These are phyloP conservation scores for Lentithecium fluviatile DNA, from an alignment of 495 filamentous ascomycete species.

Conservation along the genomic window DNA sequence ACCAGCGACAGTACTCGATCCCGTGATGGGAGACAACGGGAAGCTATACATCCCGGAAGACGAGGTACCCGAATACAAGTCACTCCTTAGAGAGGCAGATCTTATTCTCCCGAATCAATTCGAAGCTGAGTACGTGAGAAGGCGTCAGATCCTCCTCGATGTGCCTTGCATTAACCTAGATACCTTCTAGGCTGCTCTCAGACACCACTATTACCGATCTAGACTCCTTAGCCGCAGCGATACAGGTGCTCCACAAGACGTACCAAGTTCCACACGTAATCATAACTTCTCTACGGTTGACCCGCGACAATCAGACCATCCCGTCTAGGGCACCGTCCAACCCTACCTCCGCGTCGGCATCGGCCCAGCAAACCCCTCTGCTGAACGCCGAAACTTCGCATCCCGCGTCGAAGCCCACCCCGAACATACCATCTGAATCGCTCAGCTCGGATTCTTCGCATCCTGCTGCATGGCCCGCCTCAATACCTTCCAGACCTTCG, in stretches of 20 bases:
- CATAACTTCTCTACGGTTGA: conserved; percentile 76
- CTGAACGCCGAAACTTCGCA: conserved; percentile 19
- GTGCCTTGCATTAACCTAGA: background rate
- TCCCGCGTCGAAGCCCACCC: conserved; percentile 14
- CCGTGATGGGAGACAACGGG: conserved; percentile 97
- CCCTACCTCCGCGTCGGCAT: conserved; percentile 14
- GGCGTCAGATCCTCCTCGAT: conserved; percentile 5
- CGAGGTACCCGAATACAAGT: conserved; percentile 87
- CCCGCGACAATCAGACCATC: conserved; percentile 37
- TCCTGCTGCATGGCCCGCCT: conserved; percentile 1
- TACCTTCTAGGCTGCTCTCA: conserved; percentile 66
- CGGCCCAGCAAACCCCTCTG: conserved; percentile 5
- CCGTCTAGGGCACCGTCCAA: conserved; percentile 41
- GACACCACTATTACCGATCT: conserved; percentile 78
- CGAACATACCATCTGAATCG: no score
- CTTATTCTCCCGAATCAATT: conserved; percentile 95
- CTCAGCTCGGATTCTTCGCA: background rate
- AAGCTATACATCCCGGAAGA: conserved; percentile 85
- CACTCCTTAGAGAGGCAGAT: conserved; percentile 74
- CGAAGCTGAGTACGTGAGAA: conserved; percentile 75
- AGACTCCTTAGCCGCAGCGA: conserved; percentile 65
- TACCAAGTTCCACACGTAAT: conserved; percentile 86
- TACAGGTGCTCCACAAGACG: conserved; percentile 70
- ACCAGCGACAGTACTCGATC: conserved; percentile 71
- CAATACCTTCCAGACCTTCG: background rate